Base-by-base conservation (phyloP, 2,329 filamentous ascomycete species). In the Rutstroemia sp. region DNA sequence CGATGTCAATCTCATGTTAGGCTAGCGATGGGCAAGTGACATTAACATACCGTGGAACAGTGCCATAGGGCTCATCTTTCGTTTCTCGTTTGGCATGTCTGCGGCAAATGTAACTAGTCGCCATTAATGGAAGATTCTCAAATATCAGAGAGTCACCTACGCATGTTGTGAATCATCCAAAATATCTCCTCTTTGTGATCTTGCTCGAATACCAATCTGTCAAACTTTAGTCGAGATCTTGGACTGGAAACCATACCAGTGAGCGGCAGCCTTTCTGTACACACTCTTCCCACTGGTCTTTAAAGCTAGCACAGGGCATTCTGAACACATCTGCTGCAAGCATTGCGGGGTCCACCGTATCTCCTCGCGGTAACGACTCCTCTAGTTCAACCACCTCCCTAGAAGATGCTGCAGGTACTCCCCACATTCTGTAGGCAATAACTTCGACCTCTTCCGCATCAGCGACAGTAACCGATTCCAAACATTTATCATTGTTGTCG, bases 31-130 rank as follows among this genome's bases (percentile, higher is more conserved):
- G 27, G 10, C 27, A 4, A 30, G 27, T 2, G 27, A 30, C 8
- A 2, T 30, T 14, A 7, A 48, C 44, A 89, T 89, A 0, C 90
- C 90, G 67, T 95, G 92, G 70, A 95, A 92, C n/a, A 95, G 73
- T 62, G 95, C 92, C 87, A 58, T 90, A 88, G 51, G 94, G 91
- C 73, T 97, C 90, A 72, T 59, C 96, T 73, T 90, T 91, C 62
- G 95, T 95, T 75, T 95, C 90, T 75, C 89, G 91, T 36, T n/a
- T 30, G 45, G 2, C 40, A 54, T 7, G 2, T 38, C 51, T 30
- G 55, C 39, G 10, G 62, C 65, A 44, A 66, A 62, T 16, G 56
- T 60, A 8, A 68, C 64, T 66, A 34, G 30, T 16, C 2, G 19
- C 21, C 9, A 23, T 39, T 23, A n/a, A 40, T 38, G 3, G 3